Base-by-base conservation (phyloP, 106 monocot genomes). In the Dioscorea alata region DNA sequence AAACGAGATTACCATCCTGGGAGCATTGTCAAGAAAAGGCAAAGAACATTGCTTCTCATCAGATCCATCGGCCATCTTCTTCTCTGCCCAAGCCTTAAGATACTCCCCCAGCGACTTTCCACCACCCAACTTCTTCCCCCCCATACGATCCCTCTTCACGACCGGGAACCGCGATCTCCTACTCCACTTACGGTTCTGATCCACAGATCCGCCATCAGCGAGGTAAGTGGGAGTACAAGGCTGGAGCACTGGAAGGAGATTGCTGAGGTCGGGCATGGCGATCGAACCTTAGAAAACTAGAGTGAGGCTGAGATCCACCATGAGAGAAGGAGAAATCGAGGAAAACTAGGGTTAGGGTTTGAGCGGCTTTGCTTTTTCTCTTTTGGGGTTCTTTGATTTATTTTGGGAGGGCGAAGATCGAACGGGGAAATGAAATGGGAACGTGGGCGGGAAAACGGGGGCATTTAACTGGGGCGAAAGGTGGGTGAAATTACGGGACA, bases 11-110 rank as follows among this genome's bases (percentile, higher is more conserved):
- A 94, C 94, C 94, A 78, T 68, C 68, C 56, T 90, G 2, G 84
- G 78, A 1, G 74, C 78, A 49, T 83, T 66, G 50, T 65, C 74
- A 6, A 94, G 83, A 73, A 94, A 94, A 32, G 94, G 94, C 66
- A 94, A 69, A n/a, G 33, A 42, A 59, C 84, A 94, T 5, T 79
- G 80, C 50, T 48, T 32, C 67, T 68, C 69, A 1, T 52, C 67
- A 15, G 60, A 71, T 14, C 94, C 94, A 32, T 68, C 57, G 1
- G 63, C 80, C 50, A 76, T 52, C 73, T 84, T 90, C 75, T 62
- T 80, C 71, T 87, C 79, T 48, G 33, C 54, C 94, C 94, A 94
- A 57, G 48, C 84, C 21, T 49, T 74, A 23, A 94, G 78, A 73
- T 87, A 77, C 16, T 88, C 90, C 54, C 21, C 80, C 21, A 94